Percentiles rank a stretch among this genome's conserved stretches.
These are phyloP conservation scores for Aspergillus pseudoterreus DNA, from an alignment of 2,329 filamentous ascomycete species.

Conservation along the genomic window DNA sequence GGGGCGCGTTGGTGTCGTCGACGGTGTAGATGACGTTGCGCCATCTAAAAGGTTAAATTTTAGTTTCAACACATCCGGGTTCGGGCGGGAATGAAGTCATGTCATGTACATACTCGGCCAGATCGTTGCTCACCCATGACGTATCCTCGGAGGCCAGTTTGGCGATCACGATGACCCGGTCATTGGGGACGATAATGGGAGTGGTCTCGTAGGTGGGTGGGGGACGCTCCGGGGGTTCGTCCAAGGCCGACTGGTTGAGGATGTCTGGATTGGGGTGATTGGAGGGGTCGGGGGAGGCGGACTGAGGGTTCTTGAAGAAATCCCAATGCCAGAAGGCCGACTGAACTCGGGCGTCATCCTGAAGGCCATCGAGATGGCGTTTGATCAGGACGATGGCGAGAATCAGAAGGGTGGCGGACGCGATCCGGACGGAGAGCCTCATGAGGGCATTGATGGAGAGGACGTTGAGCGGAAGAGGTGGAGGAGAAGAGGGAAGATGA, in stretches of 20 bases:
- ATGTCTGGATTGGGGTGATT: constrained; percentile 6
- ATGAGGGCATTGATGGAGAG: constrained; percentile 18
- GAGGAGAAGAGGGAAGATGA: background rate
- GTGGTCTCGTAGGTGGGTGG: constrained; percentile 23
- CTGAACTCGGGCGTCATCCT: constrained; percentile 17
- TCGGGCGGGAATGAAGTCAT: background rate
- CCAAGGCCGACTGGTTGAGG: background rate
- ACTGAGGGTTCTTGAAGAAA: too few species aligned
- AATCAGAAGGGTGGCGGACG: constrained; percentile 28
- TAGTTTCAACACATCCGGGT: background rate
- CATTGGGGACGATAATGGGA: constrained; percentile 29
- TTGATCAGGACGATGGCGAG: constrained; percentile 26
- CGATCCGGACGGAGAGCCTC: constrained; percentile 25
- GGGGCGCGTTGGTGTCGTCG: constrained; percentile 29
- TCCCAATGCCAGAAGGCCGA: constrained; percentile 21
- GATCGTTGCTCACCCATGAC: constrained; percentile 42
- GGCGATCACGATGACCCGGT: constrained; percentile 44
- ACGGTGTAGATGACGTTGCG: constrained; percentile 44
- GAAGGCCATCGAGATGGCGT: constrained; percentile 18
- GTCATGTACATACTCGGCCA: constrained; percentile 38
- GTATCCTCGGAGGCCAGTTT: constrained; percentile 42
- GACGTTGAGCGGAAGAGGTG: background rate
- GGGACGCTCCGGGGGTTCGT: background rate
- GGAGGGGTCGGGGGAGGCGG: constrained; percentile 10
- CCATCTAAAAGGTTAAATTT: constrained; percentile 32